Percentiles rank a stretch among this genome's conserved stretches.
phyloP scores from a whole-genome alignment of 257 asterid species.

The Avicennia marina region DNA sequence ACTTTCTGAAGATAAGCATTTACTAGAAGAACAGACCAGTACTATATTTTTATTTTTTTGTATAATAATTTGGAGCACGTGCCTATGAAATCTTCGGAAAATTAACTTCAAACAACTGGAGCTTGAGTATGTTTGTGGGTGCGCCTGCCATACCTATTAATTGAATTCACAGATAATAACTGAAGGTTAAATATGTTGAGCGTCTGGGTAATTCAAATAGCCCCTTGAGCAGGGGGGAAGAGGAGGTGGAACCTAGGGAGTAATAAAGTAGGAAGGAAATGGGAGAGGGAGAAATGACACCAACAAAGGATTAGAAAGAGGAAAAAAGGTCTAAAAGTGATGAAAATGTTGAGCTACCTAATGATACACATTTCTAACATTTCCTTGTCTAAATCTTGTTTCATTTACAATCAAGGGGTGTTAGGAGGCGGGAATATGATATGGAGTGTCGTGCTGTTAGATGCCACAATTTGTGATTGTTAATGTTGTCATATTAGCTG shows the following conservation, averaged over 20 bases:
- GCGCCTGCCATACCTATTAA: too few species aligned
- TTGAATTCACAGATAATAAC: too few species aligned
- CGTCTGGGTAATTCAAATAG: too few species aligned
- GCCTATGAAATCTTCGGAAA: too few species aligned
- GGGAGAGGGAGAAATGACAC: neutral
- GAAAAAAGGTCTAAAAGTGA: neutral
- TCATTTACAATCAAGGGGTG: slow-evolving; percentile 4
- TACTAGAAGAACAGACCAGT: too few species aligned
- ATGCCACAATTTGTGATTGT: neutral
- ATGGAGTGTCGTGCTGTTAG: neutral
- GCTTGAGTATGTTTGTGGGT: neutral
- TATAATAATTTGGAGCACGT: too few species aligned
- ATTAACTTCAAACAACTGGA: too few species aligned
- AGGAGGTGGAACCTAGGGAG: neutral
- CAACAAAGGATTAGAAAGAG: too few species aligned
- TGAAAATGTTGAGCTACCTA: neutral
- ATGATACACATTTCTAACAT: neutral
- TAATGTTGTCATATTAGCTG: neutral
- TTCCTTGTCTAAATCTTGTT: neutral
- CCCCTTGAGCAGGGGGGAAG: too few species aligned
- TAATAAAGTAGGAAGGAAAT: neutral
- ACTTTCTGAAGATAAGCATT: too few species aligned
- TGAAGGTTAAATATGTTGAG: too few species aligned
- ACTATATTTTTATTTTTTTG: too few species aligned
- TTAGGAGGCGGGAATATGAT: neutral